Conservation (phyloP, 148 eudicot species). For the Suaeda aralocaspica region DNA sequence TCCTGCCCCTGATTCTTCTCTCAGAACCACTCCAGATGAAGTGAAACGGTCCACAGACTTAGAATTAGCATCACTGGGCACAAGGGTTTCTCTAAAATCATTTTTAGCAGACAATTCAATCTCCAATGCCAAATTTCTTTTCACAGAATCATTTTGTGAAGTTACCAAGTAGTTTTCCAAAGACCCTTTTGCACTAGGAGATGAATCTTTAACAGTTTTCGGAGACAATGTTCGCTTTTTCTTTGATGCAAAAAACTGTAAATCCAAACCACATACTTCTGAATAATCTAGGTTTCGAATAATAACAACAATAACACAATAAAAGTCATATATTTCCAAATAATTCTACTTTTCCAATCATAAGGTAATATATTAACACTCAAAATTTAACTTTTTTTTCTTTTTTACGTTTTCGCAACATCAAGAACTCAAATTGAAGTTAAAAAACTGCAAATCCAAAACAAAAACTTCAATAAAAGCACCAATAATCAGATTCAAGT, state of each 20-base stretch:
- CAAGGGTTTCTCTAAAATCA: slow-evolving; percentile 29
- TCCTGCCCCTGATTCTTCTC: slow-evolving; percentile 18
- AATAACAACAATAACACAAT: neutral
- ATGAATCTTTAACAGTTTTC: slow-evolving; percentile 41
- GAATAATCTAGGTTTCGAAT: neutral
- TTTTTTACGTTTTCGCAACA: neutral
- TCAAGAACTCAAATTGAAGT: too few relatives aligned
- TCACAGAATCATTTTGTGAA: slow-evolving; percentile 50
- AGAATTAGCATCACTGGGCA: slow-evolving; percentile 18
- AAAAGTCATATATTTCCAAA: neutral
- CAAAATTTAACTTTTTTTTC: neutral
- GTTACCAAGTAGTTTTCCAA: slow-evolving; percentile 56
- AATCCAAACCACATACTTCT: slow-evolving; percentile 4
- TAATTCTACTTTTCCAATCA: neutral
- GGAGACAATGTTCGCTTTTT: slow-evolving; percentile 70
- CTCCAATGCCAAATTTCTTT: slow-evolving; percentile 57
- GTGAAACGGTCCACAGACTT: slow-evolving; percentile 16
- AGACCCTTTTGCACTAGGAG: slow-evolving; percentile 83
- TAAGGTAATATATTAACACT: too few relatives aligned
- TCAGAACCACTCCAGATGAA: slow-evolving; percentile 24
- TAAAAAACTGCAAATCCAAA: too few relatives aligned
- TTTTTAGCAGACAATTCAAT: slow-evolving; percentile 32
- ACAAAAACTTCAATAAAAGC: too few relatives aligned
- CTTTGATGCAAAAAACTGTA: slow-evolving; percentile 71
- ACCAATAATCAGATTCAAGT: too few relatives aligned